Percentiles rank a stretch among this genome's conserved stretches.
These are phyloP conservation scores for Elongisporangium prolatum DNA, from an alignment of 352 stramenopile genomes.

Conservation along the genomic window DNA sequence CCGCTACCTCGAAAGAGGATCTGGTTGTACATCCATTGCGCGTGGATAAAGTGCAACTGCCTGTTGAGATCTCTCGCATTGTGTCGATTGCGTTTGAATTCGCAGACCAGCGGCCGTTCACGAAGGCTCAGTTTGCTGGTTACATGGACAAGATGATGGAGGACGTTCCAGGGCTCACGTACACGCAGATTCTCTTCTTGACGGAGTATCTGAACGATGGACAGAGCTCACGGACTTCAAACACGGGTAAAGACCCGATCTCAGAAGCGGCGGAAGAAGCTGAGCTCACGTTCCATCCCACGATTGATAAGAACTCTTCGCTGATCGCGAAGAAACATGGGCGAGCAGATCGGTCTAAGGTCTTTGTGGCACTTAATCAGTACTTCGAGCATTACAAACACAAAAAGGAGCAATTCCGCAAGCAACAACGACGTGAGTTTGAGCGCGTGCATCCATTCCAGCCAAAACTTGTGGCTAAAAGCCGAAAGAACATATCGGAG, in stretches of 20 bases:
- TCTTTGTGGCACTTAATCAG: constrained; percentile 67
- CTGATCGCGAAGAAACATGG: constrained; percentile 58
- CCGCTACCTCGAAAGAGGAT: background rate
- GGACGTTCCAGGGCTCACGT: constrained; percentile 57
- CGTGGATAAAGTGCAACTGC: constrained; percentile 40
- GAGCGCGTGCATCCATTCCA: constrained; percentile 58
- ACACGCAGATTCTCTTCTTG: constrained; percentile 72
- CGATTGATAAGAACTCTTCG: constrained; percentile 69
- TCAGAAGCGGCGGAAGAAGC: constrained; percentile 23
- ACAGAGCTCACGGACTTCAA: constrained; percentile 19
- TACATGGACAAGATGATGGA: constrained; percentile 66
- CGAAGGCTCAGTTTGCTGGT: constrained; percentile 26
- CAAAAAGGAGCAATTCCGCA: constrained; percentile 39
- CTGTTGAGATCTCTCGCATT: constrained; percentile 45
- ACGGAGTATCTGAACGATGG: constrained; percentile 42
- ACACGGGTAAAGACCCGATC: constrained; percentile 6
- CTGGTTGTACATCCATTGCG: constrained; percentile 22
- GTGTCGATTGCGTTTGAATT: constrained; percentile 66
- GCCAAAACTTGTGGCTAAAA: constrained; percentile 46
- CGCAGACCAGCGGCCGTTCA: constrained; percentile 40
- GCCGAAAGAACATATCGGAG: constrained; percentile 23
- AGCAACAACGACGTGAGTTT: constrained; percentile 58
- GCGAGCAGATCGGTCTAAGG: constrained; percentile 43
- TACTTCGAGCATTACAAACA: constrained; percentile 72
- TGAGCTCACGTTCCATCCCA: constrained; percentile 64